Evolutionary conservation across 345 rosid genomes (phyloP), one percentile per base, ranked within the genome.

Genomic region (Trapa incisa): DNA sequence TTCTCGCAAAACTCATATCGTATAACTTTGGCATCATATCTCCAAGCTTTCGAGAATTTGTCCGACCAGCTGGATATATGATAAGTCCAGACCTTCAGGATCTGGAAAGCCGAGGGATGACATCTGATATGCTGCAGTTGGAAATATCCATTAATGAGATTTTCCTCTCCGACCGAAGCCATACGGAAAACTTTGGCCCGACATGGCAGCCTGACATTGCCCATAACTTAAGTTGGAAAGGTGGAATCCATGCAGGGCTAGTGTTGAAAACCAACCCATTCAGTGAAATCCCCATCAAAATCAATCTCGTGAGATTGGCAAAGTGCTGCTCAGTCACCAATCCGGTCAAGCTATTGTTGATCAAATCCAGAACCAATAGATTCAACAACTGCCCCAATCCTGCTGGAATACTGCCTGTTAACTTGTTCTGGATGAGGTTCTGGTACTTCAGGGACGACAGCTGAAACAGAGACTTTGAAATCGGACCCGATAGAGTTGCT

Each of bases 361-460:
- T 32, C 13, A 75, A n/a, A 48, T 62, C 8, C 16, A 72, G 0
- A 14, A 0, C 13, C 17, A 61, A 32, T 37, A 80, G 47, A 7
- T 67, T 47, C 22, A n/a, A 1, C n/a, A 72, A 66, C 35, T 33
- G 48, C 22, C 76, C 74, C 4, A 76, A 3, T 16, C 66, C 52
- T 37, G 22, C 39, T 0, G 75, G 83, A 32, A 74, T 22, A 43
- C 54, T 45, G 42, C 80, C 78, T 39, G 45, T 67, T 3, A 76
- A 32, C 0, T 22, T 37, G 57, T 79, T 79, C 2, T 13, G 0
- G 14, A 70, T 67, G 29, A 72, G 62, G 62, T 61, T 70, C 43
- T 70, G 36, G 37, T 0, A 0, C 37, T 15, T 58, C 42, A 79
- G 10, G 4, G 74, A 67, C 17, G 62, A 22, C n/a, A 73, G 17